Conservation (phyloP, 2,329 filamentous ascomycete species). For the Paecilomyces formosus region DNA sequence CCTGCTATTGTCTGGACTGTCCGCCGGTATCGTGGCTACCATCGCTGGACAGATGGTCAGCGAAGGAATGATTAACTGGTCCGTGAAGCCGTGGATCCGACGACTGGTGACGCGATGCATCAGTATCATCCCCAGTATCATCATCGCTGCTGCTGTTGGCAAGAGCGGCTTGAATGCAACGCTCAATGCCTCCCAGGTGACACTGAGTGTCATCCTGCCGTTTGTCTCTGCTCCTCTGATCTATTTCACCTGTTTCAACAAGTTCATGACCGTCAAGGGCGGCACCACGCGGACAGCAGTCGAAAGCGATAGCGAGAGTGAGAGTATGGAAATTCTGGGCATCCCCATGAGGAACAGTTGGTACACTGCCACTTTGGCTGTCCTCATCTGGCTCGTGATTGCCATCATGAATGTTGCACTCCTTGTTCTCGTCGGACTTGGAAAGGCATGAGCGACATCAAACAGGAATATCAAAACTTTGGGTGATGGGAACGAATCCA, state of each 20-base stretch:
- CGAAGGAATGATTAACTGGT: slow-evolving; percentile 74
- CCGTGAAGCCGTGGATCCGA: slow-evolving; percentile 67
- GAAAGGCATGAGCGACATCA: background rate
- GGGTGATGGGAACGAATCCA: background rate
- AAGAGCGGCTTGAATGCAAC: slow-evolving; percentile 62
- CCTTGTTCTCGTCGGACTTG: background rate
- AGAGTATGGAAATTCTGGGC: slow-evolving; percentile 18
- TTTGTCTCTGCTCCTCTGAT: slow-evolving; percentile 75
- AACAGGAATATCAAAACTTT: background rate
- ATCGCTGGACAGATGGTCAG: slow-evolving; percentile 85
- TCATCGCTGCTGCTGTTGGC: slow-evolving; percentile 74
- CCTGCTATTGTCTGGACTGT: slow-evolving; percentile 69
- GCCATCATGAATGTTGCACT: background rate
- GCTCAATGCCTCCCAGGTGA: slow-evolving; percentile 70
- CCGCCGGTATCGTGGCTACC: slow-evolving; percentile 79
- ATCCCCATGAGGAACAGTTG: slow-evolving; percentile 67
- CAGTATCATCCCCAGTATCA: slow-evolving; percentile 73
- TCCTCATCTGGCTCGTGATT: background rate
- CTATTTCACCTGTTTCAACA: slow-evolving; percentile 72
- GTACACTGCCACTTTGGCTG: slow-evolving; percentile 13
- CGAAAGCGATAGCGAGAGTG: slow-evolving; percentile 23
- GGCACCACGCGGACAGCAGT: slow-evolving; percentile 25
- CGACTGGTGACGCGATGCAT: slow-evolving; percentile 70
- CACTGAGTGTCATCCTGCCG: slow-evolving; percentile 68
- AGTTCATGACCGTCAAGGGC: slow-evolving; percentile 67